Evolutionary conservation across 208 protist genomes (phyloP).

Genomic region (Wallacemonas sp.): DNA sequence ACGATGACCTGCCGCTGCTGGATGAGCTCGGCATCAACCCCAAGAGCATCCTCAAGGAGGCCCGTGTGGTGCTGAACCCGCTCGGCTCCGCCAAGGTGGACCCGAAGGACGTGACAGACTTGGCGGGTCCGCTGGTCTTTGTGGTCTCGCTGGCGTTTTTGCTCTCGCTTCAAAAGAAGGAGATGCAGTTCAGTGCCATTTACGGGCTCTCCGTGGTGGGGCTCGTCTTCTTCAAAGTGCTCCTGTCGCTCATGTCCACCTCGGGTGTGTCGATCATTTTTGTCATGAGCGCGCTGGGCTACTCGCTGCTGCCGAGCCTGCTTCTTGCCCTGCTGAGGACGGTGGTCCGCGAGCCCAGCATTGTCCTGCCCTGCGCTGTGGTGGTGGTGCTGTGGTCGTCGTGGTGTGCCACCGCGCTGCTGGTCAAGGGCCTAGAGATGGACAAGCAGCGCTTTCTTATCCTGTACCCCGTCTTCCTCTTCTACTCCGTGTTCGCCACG

Average conservation of each 20-base stretch:
- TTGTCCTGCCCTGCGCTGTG: conserved; percentile 42
- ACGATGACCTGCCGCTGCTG: conserved; percentile 81
- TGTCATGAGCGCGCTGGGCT: conserved; percentile 77
- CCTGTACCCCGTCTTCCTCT: conserved; percentile 79
- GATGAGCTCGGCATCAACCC: conserved; percentile 82
- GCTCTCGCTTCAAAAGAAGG: conserved; percentile 69
- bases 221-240: conserved; percentile 63
- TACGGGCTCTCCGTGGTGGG: conserved; percentile 80
- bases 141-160: conserved; percentile 67
- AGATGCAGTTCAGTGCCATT: conserved; percentile 81
- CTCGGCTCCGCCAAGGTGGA: conserved; percentile 36
- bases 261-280: conserved; percentile 59
- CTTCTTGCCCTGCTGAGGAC: conserved; percentile 57
- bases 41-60: conserved; percentile 53
- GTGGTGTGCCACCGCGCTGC: conserved; percentile 74
- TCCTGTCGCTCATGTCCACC: conserved; percentile 73
- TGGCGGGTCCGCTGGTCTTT: conserved; percentile 78
- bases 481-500: conserved; percentile 82
- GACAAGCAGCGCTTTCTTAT: conserved; percentile 71
- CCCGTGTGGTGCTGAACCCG: conserved; percentile 71
- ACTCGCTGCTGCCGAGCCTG: conserved; percentile 78
- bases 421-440: conserved; percentile 66
- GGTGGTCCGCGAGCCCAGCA: conserved; percentile 15
- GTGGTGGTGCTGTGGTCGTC: conserved; percentile 77
- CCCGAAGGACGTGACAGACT: conserved; percentile 57